Base-by-base conservation (phyloP, 768 basidiomycete species). In the Kockovaella imperatae region DNA sequence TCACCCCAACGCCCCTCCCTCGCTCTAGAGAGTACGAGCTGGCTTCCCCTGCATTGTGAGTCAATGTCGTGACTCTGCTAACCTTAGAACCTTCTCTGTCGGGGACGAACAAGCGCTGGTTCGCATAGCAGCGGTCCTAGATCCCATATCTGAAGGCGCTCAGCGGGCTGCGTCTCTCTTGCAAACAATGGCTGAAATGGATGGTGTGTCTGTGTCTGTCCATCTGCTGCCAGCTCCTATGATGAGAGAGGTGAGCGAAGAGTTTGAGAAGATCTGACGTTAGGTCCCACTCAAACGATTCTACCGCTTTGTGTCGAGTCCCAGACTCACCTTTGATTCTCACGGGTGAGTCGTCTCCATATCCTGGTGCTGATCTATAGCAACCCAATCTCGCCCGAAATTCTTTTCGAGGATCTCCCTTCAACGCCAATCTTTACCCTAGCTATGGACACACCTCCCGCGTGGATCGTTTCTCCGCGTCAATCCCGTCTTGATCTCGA, bases 401-500 rank as follows among this genome's bases (percentile, higher is more conserved):
- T 82, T 1, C 68, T 74, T 3, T 96, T 99, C 71, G 75, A 76
- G 7, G 77, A 77, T 44, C 75, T 99, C 7, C 90, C 93, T 0
- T 69, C 78, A 1, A 84, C 90, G 10, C 87, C 90, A 0, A 87
- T 99, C 48, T 88, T 90, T 60, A 97, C 93, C 0, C 77, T 97
- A n/a, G 81, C 81, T 3, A 83, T 95, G 79, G 93, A 97, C 43
- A 83, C 88, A 2, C 87, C 86, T 4, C 75, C 81, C 2, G 81
- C 93, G 0, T 99, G 95, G 95, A 80, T 96, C 5, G 90, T 89
- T 23, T 83, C 87, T 10, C 95, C 93, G 0, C 80, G 81, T 11
- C 82, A 87, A 62, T 84, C 91, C 0, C 75, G 83, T 1, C 87
- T 95, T 57, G 93, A 99, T 67, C 79, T 97, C 23, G 93, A 99